These are phyloP conservation scores for Verbascum thapsus DNA, from an alignment of 257 asterid genomes.

Conservation along the genomic window DNA sequence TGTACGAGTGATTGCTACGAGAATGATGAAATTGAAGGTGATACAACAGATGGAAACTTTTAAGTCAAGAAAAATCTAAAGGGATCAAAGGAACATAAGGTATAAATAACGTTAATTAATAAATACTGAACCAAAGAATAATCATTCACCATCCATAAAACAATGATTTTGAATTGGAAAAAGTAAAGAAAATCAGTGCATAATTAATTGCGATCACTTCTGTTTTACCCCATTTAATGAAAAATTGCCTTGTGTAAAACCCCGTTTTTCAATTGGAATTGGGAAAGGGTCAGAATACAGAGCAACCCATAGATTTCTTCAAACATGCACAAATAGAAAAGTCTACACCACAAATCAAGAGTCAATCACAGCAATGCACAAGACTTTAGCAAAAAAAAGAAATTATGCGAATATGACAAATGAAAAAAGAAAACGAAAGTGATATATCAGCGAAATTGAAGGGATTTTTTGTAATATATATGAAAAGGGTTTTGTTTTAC, in stretches of 20 bases:
- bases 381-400: slow-evolving; percentile 10
- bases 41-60: neutral
- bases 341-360: neutral
- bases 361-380: slow-evolving; percentile 20
- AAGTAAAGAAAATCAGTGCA: too few species aligned
- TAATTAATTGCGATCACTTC: too few species aligned
- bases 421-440: neutral
- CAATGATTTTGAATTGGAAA: neutral
- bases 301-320: neutral
- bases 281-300: too few species aligned
- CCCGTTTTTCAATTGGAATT: too few species aligned
- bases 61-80: neutral
- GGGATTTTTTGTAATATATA: slow-evolving; percentile 8
- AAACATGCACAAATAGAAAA: neutral
- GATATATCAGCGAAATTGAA: slow-evolving; percentile 26
- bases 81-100: neutral
- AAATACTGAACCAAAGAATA: neutral
- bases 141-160: neutral
- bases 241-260: too few species aligned
- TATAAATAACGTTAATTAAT: too few species aligned
- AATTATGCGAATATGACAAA: neutral
- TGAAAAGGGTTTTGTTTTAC: slow-evolving; percentile 8
- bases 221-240: too few species aligned
- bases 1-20: too few species aligned
- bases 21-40: neutral